phyloP scores from a whole-genome alignment of 345 rosid species.

The Sonneratia alba region DNA sequence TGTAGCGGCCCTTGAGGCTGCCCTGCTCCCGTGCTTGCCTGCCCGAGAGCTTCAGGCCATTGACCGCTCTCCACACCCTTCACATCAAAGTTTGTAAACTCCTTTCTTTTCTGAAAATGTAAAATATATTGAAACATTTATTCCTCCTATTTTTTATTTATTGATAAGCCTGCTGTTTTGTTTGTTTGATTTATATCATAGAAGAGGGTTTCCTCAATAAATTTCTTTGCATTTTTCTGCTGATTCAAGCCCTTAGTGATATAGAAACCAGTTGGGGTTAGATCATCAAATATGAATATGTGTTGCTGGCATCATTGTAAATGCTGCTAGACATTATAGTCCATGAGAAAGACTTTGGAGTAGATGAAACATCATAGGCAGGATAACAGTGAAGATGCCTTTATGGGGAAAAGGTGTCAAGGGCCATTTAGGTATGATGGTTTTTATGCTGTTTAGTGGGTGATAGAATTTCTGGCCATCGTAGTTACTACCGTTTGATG shows the following conservation, averaged over 20 bases:
- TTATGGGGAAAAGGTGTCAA: too few species aligned
- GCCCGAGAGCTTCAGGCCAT: constrained; percentile 98
- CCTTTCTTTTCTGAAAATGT: neutral
- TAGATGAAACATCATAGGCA: neutral
- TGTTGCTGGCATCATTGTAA: neutral
- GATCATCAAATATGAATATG: neutral
- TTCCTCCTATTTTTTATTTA: neutral
- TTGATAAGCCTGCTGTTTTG: neutral
- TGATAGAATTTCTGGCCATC: neutral
- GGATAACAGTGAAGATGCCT: too few species aligned
- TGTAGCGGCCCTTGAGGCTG: constrained; percentile 73
- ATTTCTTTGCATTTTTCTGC: neutral
- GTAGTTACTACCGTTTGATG: neutral
- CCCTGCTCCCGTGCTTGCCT: constrained; percentile 90
- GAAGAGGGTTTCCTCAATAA: neutral
- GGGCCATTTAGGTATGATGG: too few species aligned
- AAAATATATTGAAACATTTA: neutral
- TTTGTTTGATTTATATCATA: neutral
- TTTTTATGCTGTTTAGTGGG: neutral
- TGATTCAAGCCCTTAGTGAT: neutral
- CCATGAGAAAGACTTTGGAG: neutral
- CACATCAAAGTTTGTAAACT: constrained; percentile 71
- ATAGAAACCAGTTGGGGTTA: too few species aligned
- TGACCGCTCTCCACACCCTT: constrained; percentile 91
- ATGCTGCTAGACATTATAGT: neutral